These are phyloP conservation scores for Arabidopsis suecica DNA, from an alignment of 345 rosid genomes.

Conservation along the genomic window DNA sequence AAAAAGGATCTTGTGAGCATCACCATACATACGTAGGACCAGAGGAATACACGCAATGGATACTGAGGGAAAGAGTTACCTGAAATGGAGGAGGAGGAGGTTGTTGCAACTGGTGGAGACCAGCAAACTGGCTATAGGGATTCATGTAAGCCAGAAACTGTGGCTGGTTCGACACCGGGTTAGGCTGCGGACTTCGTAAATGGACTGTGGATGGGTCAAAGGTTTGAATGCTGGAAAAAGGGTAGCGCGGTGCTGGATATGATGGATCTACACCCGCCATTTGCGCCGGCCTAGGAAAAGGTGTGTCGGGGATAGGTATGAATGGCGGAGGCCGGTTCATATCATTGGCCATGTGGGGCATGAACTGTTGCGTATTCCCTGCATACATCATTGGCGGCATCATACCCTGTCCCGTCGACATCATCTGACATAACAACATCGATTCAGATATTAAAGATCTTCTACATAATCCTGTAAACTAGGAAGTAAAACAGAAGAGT, in stretches of 20 bases:
- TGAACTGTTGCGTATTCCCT: conserved; percentile 53
- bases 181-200: conserved; percentile 15
- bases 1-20: not conserved
- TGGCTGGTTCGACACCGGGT: conserved; percentile 14
- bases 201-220: conserved; percentile 21
- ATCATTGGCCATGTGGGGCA: conserved; percentile 61
- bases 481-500: not conserved
- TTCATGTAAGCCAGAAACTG: conserved; percentile 26
- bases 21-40: not conserved
- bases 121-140: conserved; percentile 31
- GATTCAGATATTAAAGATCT: not conserved
- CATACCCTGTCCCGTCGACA: conserved; percentile 62
- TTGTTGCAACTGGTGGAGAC: conserved; percentile 38
- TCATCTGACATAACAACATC: conserved; percentile 55
- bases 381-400: conserved; percentile 60
- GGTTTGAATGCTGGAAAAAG: conserved; percentile 30
- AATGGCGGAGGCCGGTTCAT: conserved; percentile 39
- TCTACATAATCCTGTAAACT: not conserved
- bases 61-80: not conserved
- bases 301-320: not conserved
- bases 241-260: conserved; percentile 1
- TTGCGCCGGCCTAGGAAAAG: conserved; percentile 18
- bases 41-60: conserved; percentile 1
- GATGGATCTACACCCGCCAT: conserved; percentile 8
- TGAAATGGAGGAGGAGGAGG: conserved; percentile 26